phyloP scores from a whole-genome alignment of 139 green algal genomes.

The Closterium sp. region DNA sequence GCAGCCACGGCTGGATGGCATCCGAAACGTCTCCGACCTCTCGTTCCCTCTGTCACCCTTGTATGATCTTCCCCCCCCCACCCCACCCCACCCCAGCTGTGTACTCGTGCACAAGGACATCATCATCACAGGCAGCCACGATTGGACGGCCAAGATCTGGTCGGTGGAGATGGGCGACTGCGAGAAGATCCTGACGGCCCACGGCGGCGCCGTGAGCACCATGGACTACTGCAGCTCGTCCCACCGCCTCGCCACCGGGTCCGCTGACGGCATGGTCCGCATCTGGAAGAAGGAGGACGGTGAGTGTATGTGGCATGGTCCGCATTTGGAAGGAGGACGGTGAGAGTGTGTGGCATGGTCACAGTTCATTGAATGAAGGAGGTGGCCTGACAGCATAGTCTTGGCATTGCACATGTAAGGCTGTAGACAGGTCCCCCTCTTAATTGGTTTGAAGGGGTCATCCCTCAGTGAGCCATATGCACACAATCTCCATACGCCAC shows the following conservation, averaged over 20 bases:
- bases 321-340: no score
- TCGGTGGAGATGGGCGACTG: background rate
- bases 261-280: background rate
- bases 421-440: no score
- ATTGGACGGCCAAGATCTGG: conserved; percentile 10
- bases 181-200: background rate
- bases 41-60: background rate
- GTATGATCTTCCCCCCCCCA: no score
- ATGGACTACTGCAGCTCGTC: background rate
- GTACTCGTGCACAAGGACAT: background rate
- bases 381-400: no score
- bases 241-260: background rate
- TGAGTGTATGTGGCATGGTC: background rate
- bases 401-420: no score
- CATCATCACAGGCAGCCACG: background rate
- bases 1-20: no score
- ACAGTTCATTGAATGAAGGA: no score
- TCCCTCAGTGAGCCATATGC: background rate
- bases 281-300: conserved; percentile 5
- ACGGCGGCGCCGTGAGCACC: background rate
- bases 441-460: background rate
- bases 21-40: no score
- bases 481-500: background rate
- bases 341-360: no score
- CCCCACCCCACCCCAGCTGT: background rate